Evolutionary conservation across 345 rosid genomes (phyloP).

Genomic region (Eucalyptus shirleyi): DNA sequence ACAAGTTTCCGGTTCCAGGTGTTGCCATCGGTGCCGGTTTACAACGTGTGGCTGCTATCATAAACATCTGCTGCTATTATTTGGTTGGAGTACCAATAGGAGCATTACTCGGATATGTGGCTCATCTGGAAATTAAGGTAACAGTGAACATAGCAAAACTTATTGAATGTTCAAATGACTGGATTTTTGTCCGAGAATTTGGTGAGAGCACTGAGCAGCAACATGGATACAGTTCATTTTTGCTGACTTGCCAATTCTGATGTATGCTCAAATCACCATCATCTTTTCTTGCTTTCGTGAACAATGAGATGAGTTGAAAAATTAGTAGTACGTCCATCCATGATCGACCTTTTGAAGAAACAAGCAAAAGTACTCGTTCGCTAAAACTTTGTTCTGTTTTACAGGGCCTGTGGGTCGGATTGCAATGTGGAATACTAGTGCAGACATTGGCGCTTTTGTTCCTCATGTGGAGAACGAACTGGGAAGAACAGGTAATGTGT

Average conservation of each 20-base stretch:
- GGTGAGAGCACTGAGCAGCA: neutral
- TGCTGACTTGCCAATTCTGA: neutral
- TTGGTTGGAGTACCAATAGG: constrained; percentile 30
- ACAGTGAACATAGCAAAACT: neutral
- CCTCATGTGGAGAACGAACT: neutral
- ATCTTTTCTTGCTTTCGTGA: neutral
- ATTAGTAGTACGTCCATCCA: neutral
- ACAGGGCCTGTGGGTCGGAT: constrained; percentile 8
- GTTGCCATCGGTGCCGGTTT: constrained; percentile 40
- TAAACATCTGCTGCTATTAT: constrained; percentile 40
- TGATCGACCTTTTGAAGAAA: neutral
- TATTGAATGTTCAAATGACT: neutral
- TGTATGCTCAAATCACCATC: neutral
- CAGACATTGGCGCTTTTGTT: constrained; percentile 3
- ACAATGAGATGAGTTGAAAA: neutral
- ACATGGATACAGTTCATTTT: neutral
- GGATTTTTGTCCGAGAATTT: neutral
- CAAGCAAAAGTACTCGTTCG: neutral
- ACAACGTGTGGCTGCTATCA: constrained; percentile 22
- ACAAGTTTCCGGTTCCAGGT: constrained; percentile 4
- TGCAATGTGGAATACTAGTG: neutral
- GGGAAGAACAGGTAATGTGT: constrained; percentile 13
- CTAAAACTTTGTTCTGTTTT: neutral
- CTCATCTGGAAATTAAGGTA: constrained; percentile 15
- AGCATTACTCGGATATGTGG: constrained; percentile 15